Evolutionary conservation across 495 filamentous ascomycete species (phyloP).

Genomic region (Penicillium soppii): DNA sequence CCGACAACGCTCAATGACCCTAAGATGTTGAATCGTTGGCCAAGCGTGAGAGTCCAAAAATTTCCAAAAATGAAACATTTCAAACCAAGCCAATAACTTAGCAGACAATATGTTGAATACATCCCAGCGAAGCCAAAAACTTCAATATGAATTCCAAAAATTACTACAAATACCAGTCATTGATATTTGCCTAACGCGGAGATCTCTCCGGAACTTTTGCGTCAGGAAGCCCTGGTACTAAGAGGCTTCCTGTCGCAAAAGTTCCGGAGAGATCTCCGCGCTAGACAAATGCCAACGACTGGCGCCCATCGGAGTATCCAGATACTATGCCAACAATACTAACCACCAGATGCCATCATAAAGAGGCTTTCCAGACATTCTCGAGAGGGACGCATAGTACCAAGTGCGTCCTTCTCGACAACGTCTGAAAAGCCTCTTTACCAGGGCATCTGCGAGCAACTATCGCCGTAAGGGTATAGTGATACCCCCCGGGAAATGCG

Average conservation of each 20-base stretch:
- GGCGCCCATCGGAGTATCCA: background rate
- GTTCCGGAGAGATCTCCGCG: background rate
- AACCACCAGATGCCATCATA: background rate
- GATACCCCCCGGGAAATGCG: conserved; percentile 6
- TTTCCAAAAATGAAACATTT: conserved; percentile 1
- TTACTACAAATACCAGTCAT: background rate
- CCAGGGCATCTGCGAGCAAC: conserved; percentile 11
- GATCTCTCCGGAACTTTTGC: background rate
- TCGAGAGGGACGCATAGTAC: background rate
- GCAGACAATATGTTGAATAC: conserved; percentile 5
- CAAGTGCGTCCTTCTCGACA: background rate
- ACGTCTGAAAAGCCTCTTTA: conserved; percentile 3
- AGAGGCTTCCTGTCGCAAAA: background rate
- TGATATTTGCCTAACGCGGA: background rate
- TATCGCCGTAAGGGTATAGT: conserved; percentile 8
- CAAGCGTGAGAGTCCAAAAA: background rate
- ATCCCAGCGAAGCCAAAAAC: background rate
- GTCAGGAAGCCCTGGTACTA: background rate
- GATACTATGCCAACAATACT: background rate
- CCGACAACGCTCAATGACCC: background rate
- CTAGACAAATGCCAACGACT: background rate
- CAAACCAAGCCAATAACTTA: conserved; percentile 2
- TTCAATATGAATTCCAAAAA: background rate
- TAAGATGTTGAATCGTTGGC: conserved; percentile 3
- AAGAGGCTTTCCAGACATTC: background rate